Evolutionary conservation across 768 basidiomycete species (phyloP).

Genomic region (Rhizopogon sp.): DNA sequence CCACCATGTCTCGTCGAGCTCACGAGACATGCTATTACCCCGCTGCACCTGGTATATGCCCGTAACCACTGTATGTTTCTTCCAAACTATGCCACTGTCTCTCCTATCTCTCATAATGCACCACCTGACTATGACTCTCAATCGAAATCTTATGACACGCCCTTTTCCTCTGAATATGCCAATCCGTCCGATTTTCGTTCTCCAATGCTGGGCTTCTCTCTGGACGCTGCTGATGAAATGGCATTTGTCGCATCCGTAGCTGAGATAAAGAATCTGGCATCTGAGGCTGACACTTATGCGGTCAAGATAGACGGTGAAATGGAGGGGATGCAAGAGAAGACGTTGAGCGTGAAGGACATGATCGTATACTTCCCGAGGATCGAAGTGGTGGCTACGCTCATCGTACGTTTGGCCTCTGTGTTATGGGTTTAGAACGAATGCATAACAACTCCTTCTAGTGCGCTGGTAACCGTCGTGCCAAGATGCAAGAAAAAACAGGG

Average conservation of each 20-base stretch:
- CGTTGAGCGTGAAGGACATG: constrained; percentile 17
- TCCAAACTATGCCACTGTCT: constrained; percentile 5
- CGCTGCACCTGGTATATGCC: constrained; percentile 60
- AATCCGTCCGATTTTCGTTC: constrained; percentile 23
- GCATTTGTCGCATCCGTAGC: constrained; percentile 15
- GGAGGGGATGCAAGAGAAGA: constrained; percentile 8
- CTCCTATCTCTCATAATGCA: neutral
- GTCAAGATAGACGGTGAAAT: constrained; percentile 24
- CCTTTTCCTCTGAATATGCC: constrained; percentile 26
- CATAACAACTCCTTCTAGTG: constrained; percentile 30
- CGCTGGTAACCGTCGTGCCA: constrained; percentile 62
- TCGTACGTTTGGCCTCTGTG: constrained; percentile 33
- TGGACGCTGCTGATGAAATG: neutral
- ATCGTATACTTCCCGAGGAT: constrained; percentile 10
- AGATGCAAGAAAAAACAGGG: constrained; percentile 54
- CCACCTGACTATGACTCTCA: neutral
- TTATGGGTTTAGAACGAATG: neutral
- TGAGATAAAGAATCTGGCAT: constrained; percentile 18
- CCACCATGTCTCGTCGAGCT: constrained; percentile 57
- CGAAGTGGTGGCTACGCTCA: constrained; percentile 47
- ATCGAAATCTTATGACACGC: constrained; percentile 14
- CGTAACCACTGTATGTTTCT: constrained; percentile 66
- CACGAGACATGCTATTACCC: constrained; percentile 40
- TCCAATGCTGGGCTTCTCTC: neutral
- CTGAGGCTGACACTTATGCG: constrained; percentile 15